These are phyloP conservation scores for Aspergillus viridinutans DNA, from an alignment of 2,329 filamentous ascomycete genomes.

Conservation along the genomic window DNA sequence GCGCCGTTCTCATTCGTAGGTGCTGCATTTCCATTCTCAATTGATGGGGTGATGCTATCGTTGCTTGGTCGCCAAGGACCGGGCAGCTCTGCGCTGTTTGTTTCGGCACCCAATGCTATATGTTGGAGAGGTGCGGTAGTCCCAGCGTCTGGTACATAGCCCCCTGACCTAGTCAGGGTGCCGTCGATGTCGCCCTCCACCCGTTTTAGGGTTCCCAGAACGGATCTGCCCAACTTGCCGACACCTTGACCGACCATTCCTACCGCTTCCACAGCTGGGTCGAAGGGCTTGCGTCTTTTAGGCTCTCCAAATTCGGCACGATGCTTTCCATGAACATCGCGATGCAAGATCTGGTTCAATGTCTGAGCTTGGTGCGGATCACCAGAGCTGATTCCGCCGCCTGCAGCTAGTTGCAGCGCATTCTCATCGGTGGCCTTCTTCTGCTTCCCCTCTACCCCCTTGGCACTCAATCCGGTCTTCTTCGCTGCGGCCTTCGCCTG, in stretches of 20 bases:
- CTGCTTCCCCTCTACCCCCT: slow-evolving; percentile 36
- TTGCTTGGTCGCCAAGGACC: neutral
- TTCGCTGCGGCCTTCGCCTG: slow-evolving; percentile 61
- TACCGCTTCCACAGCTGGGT: slow-evolving; percentile 50
- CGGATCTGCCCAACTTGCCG: slow-evolving; percentile 41
- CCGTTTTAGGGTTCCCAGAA: slow-evolving; percentile 42
- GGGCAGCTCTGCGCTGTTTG: neutral
- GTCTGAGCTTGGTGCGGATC: slow-evolving; percentile 55
- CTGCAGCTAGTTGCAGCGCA: slow-evolving; percentile 43
- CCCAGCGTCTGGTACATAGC: slow-evolving; percentile 24
- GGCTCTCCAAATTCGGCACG: slow-evolving; percentile 11
- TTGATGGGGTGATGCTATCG: neutral
- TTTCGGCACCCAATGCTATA: neutral
- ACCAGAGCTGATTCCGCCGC: slow-evolving; percentile 52
- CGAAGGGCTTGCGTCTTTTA: slow-evolving; percentile 25
- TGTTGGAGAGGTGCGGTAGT: slow-evolving; percentile 6
- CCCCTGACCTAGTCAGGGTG: slow-evolving; percentile 31
- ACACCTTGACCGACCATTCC: slow-evolving; percentile 50
- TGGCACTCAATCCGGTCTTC: slow-evolving; percentile 48
- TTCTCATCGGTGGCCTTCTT: slow-evolving; percentile 50
- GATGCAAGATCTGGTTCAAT: slow-evolving; percentile 42
- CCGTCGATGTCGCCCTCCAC: slow-evolving; percentile 35
- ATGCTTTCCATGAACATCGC: slow-evolving; percentile 11
- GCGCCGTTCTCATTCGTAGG: neutral
- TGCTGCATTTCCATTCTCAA: neutral